These are phyloP conservation scores for Syncephalastrum sp. DNA, from an alignment of 371 early-diverging fungal species.

Conservation along the genomic window DNA sequence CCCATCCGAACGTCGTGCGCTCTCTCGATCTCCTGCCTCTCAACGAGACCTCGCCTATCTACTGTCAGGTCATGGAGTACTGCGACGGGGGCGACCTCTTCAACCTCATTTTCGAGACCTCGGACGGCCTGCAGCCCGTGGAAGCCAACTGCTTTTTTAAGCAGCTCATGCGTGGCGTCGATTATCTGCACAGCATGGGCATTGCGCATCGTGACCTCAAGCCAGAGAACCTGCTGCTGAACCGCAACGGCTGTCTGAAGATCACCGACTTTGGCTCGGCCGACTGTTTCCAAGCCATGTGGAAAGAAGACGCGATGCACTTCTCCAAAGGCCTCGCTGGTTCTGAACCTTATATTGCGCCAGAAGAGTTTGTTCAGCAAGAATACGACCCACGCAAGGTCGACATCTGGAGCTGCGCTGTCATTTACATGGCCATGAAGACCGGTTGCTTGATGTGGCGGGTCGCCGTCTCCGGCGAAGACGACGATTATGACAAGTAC, in stretches of 20 bases:
- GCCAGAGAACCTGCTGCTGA: conserved; percentile 82
- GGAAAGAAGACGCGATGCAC: conserved; percentile 4
- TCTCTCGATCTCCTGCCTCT: conserved; percentile 86
- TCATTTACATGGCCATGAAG: conserved; percentile 46
- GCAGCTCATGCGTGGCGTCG: conserved; percentile 69
- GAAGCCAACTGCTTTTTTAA: conserved; percentile 54
- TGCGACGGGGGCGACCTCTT: conserved; percentile 68
- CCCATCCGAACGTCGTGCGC: conserved; percentile 86
- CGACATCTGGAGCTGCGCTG: conserved; percentile 55
- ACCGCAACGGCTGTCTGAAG: conserved; percentile 57
- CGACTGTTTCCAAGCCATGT: conserved; percentile 48
- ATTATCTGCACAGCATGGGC: conserved; percentile 62
- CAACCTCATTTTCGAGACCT: conserved; percentile 44
- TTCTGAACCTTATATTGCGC: conserved; percentile 57
- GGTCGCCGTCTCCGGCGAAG: conserved; percentile 38
- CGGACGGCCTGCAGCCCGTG: conserved; percentile 28
- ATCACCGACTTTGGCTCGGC: conserved; percentile 93
- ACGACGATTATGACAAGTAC: conserved; percentile 35
- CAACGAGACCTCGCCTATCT: conserved; percentile 50
- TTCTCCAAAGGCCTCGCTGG: conserved; percentile 37
- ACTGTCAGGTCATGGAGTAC: conserved; percentile 74
- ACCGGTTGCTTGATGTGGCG: conserved; percentile 45
- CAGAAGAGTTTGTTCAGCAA: conserved; percentile 40
- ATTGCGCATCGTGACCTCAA: conserved; percentile 78
- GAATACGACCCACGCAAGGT: conserved; percentile 45